These are phyloP conservation scores for Tuber melanosporum DNA, from an alignment of 495 filamentous ascomycete species.

Conservation along the genomic window DNA sequence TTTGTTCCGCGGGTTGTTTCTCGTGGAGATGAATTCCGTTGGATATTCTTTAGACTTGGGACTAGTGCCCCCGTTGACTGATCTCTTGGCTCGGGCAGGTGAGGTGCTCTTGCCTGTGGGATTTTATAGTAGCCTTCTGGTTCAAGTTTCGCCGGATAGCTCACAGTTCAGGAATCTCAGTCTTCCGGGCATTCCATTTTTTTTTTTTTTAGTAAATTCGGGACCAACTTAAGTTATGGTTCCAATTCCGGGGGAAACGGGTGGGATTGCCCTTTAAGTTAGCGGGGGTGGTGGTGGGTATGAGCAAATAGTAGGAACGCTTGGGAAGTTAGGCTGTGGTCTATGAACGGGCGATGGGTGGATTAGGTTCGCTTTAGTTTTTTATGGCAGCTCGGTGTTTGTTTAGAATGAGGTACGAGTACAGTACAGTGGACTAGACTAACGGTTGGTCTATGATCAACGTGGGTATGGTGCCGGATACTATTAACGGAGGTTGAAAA, in stretches of 20 bases:
- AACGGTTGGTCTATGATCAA: background rate
- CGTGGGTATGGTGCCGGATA: background rate
- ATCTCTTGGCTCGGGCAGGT: conserved; percentile 9
- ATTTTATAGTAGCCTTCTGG: background rate
- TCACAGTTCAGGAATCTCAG: conserved; percentile 8
- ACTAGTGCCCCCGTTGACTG: background rate
- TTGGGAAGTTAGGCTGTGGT: background rate
- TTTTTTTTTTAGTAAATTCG: background rate
- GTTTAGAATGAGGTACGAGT: background rate
- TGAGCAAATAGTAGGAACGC: background rate
- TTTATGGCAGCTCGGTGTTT: background rate
- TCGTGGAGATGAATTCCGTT: background rate
- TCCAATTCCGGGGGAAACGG: background rate
- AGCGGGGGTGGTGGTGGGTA: background rate
- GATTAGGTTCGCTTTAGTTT: background rate
- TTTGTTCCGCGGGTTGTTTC: background rate
- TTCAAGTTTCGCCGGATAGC: conserved; percentile 3
- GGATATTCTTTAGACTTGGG: background rate
- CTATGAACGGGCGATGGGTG: background rate
- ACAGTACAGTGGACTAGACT: background rate
- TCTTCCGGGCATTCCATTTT: background rate
- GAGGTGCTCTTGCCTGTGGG: background rate
- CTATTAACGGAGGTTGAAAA: background rate
- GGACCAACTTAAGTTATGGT: background rate
- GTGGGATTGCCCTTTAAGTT: background rate